Percentiles rank a stretch among this genome's conserved stretches.
Evolutionary conservation across 345 rosid genomes (phyloP).

Genomic region (Erucastrum elatum): DNA sequence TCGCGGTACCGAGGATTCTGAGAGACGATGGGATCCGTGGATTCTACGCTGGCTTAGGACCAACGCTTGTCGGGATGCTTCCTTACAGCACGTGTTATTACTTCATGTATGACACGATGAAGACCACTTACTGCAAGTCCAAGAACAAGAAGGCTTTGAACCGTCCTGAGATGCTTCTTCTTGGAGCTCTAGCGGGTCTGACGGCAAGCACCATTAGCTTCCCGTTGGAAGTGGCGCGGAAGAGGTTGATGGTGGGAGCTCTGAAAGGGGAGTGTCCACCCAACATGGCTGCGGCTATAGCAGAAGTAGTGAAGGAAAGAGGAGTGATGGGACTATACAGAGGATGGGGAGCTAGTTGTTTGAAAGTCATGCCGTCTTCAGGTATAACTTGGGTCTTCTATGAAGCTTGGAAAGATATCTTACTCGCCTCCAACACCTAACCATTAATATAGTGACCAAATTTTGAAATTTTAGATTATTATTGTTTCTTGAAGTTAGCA

Average conservation of each 20-base stretch:
- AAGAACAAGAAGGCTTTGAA: constrained; percentile 79
- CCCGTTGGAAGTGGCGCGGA: constrained; percentile 95
- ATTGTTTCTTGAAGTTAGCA: constrained; percentile 22
- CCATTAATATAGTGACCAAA: constrained; percentile 37
- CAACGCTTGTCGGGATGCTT: constrained; percentile 93
- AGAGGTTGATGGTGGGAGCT: constrained; percentile 96
- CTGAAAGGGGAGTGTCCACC: constrained; percentile 90
- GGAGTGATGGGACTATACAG: constrained; percentile 84
- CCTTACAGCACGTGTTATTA: constrained; percentile 97
- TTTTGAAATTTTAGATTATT: neutral
- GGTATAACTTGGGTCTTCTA: constrained; percentile 98
- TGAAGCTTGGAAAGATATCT: constrained; percentile 94
- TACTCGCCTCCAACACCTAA: constrained; percentile 50
- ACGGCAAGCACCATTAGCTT: constrained; percentile 96
- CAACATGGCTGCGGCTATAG: constrained; percentile 84
- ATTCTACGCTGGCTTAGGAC: constrained; percentile 81
- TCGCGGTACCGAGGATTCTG: constrained; percentile 75
- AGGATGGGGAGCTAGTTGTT: constrained; percentile 99
- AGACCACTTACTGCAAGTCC: constrained; percentile 67
- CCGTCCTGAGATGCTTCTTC: constrained; percentile 88
- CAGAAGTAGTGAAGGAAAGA: constrained; percentile 80
- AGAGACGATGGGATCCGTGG: constrained; percentile 83
- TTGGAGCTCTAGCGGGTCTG: constrained; percentile 96
- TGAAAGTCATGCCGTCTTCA: constrained; percentile 95
- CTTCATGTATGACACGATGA: constrained; percentile 83